Evolutionary conservation across 2,329 filamentous ascomycete genomes (phyloP), one percentile per base, ranked within the genome.

Genomic region (Botrytis hyacinthi): DNA sequence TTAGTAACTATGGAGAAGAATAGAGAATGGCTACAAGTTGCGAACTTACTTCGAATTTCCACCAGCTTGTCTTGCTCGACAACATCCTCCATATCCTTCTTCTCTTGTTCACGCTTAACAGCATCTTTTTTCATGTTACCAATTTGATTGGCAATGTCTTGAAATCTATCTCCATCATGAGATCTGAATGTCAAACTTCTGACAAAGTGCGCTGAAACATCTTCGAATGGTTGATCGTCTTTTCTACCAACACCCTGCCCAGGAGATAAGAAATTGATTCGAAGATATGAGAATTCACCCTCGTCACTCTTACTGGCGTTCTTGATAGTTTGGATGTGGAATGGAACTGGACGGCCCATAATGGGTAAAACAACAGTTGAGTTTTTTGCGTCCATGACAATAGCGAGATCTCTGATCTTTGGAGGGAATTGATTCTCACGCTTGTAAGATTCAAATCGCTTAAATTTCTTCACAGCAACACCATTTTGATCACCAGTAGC

Each of bases 41-140:
- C 35, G 4, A 54, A 85, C 90, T 85, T 86, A 94, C 93, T 97
- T 86, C 96, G 89, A 78, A 98, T 95, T 81, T 98, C 95, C 78
- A 97, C 87, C 70, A 99, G 89, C 85, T 99, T 99, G 82, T 99
- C 96, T 83, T 99, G 96, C 83, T 98, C 96, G 9, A 99, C 95
- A 35, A 99, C 96, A 83, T 99, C 96, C 82, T 99, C 96, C 92
- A 99, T 92, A 79, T 99, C 95, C 85, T 99, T 99, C 89, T 98
- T 98, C 83, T 98, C 95, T 80, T 98, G 95, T 83, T 99, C 96
- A 79, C 94, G 93, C 83, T 97, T 95, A 60, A 93, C 89, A 8
- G 93, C 91, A 78, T 95, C 93, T 81, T 96, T 97, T 85, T 98
- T 97, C 86, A 99, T 91, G 80, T 98, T 96, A 18, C 94, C 95